Evolutionary conservation across 306 rosid species (phyloP), one percentile per base, ranked within the genome.

Genomic region (Oxytropis ochrocephala): DNA sequence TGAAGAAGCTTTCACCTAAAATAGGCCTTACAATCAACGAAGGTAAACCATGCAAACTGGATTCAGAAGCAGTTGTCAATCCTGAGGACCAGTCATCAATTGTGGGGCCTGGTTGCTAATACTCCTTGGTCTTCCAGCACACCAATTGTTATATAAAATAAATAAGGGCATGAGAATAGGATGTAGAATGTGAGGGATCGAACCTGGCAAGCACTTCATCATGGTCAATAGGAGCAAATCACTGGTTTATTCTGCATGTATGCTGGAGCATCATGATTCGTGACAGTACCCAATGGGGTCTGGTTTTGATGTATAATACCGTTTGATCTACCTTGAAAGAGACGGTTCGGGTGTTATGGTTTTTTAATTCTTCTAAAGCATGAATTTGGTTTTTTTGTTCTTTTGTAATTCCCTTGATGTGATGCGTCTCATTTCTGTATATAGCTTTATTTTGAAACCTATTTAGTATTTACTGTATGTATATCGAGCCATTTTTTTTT

Each of bases 1-100:
- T 87, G 55, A 93, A 85, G 92, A 88, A 84, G 88, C 86, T 93
- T 63, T 86, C 97, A 0, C 91, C 98, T n/a, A 93, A 86, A 88
- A 78, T 72, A 8, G 81, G 85, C 60, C 90, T 93, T 70, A 79
- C 85, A 8, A 78, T 75, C 9, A 69, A 63, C 64, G 80, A 88
- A 30, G 76, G 55, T 55, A 93, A 85, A 82, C 78, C 81, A n/a
- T 63, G 84, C 64, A 85, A 81, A 76, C 82, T 48, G 48, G 96
- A 93, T 73, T 78, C 74, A 14, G 97, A 90, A 69, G 85, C 61
- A 41, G 89, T 73, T 38, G 79, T 79, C 81, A 87, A 90, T 81
- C 80, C 84, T 0, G 98, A 90, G 60, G 96, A 93, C 41, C 90
- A 77, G 76, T 84, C 88, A 41, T 90, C 97, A 42, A 78, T 90